Evolutionary conservation across 768 basidiomycete genomes (phyloP).

Genomic region (Clitopilus hobsonii): DNA sequence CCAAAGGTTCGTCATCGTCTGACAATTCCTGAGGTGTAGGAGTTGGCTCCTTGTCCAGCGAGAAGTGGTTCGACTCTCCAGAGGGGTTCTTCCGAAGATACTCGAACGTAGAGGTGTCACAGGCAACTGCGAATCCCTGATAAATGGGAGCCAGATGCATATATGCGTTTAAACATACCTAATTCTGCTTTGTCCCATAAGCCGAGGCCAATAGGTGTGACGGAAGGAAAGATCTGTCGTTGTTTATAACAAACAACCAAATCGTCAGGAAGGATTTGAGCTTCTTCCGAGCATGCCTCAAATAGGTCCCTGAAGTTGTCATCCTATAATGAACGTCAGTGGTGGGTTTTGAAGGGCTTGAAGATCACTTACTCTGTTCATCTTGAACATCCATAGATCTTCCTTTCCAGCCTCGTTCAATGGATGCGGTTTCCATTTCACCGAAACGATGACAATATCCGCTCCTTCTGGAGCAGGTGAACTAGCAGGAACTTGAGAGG

Average conservation of each 20-base stretch:
- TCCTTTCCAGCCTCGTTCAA: constrained; percentile 33
- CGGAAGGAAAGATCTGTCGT: constrained; percentile 63
- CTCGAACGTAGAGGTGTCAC: constrained; percentile 56
- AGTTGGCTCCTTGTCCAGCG: constrained; percentile 1
- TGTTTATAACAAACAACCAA: constrained; percentile 60
- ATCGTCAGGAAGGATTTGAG: constrained; percentile 40
- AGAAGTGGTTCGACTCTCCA: constrained; percentile 4
- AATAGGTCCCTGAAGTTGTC: constrained; percentile 64
- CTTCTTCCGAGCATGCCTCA: constrained; percentile 61
- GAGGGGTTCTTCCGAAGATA: constrained; percentile 42
- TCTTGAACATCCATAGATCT: constrained; percentile 45
- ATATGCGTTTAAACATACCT: constrained; percentile 31
- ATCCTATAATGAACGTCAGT: constrained; percentile 32
- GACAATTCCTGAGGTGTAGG: constrained; percentile 6
- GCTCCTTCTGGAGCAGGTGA: constrained; percentile 23
- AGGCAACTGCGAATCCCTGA: constrained; percentile 40
- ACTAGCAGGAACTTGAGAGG: constrained; percentile 15
- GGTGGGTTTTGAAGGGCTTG: neutral
- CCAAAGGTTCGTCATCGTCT: constrained; percentile 9
- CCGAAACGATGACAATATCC: constrained; percentile 45
- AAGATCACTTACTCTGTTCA: constrained; percentile 47
- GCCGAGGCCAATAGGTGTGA: constrained; percentile 58
- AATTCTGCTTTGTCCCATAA: constrained; percentile 69
- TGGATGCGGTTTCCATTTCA: constrained; percentile 69
- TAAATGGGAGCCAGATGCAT: too few species aligned